Evolutionary conservation across 2,329 filamentous ascomycete genomes (phyloP), one percentile per base, ranked within the genome.

Genomic region (Corinectria fuckeliana): DNA sequence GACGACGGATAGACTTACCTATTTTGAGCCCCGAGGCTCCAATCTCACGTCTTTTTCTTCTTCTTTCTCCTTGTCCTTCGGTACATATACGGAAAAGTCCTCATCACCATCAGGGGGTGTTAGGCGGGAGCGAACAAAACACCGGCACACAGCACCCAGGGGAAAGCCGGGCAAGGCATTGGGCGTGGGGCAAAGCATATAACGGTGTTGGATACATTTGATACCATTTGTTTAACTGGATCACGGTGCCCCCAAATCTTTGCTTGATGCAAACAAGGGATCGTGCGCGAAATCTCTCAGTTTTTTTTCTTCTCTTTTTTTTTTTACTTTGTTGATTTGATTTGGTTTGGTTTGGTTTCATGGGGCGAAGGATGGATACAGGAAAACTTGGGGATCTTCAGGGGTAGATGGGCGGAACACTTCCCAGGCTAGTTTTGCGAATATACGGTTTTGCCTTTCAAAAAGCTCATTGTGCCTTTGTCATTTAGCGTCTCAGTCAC

Each of bases 141-240:
- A 45, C 25, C 42, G 25, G 42, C 42, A 47, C 44, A 42, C 26
- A 38, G 28, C 30, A 26, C 25, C n/a, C 38, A 49, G 28, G n/a
- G 26, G 34, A n/a, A 32, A 50, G 32, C 23, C 28, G 50, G 58
- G 32, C 16, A 14, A 45, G 67, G 56, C 59, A 60, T 23, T 36
- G 49, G n/a, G 61, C 58, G 60, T 63, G 64, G 60, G 64, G n/a
- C n/a, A n/a, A 54, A 65, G 64, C 67, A 70, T 66, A 67, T 58
- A 60, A 69, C 56, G 68, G 68, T 66, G 68, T 70, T 70, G 68
- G 67, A 70, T 70, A 69, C 52, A 67, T 30, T 62, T 62, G 63
- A 69, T 69, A 70, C 67, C 67, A 69, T 52, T 66, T 67, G 63
- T 55, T 60, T 30, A 56, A 53, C 28, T 14, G 44, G 52, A 45